phyloP scores from a whole-genome alignment of 1,284 basidiomycete species.

The Boletus sp. region DNA sequence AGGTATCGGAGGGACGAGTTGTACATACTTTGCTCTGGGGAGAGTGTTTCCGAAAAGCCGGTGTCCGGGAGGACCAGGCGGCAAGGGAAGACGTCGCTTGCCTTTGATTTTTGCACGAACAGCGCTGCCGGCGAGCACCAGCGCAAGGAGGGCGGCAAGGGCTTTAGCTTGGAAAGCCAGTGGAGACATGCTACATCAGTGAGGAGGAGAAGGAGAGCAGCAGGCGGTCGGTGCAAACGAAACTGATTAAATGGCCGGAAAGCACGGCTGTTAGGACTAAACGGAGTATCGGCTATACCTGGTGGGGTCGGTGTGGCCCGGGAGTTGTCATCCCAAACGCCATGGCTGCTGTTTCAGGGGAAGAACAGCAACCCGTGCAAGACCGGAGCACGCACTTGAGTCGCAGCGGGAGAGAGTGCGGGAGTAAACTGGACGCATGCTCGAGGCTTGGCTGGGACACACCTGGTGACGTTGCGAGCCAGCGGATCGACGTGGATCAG shows the following conservation, averaged over 20 bases:
- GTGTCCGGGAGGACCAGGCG: slow-evolving; percentile 33
- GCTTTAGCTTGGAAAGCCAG: slow-evolving; percentile 11
- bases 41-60: slow-evolving; percentile 30
- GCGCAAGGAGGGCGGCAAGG: slow-evolving; percentile 16
- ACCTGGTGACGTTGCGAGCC: too few species aligned
- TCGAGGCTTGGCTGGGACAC: too few species aligned
- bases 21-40: slow-evolving; percentile 26
- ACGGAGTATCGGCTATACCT: too few species aligned
- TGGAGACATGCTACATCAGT: neutral
- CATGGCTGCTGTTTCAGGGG: too few species aligned
- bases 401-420: too few species aligned
- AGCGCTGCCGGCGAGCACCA: slow-evolving; percentile 16
- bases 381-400: too few species aligned
- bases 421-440: too few species aligned
- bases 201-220: neutral
- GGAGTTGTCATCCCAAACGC: too few species aligned
- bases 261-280: too few species aligned
- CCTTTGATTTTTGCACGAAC: slow-evolving; percentile 11
- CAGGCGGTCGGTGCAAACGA: neutral
- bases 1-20: neutral
- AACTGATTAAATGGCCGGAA: neutral
- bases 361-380: too few species aligned
- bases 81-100: slow-evolving; percentile 23
- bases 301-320: too few species aligned
- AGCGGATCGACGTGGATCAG: too few species aligned